Conservation (phyloP, 352 stramenopile genomes). For the Globisporangium paddicum region DNA sequence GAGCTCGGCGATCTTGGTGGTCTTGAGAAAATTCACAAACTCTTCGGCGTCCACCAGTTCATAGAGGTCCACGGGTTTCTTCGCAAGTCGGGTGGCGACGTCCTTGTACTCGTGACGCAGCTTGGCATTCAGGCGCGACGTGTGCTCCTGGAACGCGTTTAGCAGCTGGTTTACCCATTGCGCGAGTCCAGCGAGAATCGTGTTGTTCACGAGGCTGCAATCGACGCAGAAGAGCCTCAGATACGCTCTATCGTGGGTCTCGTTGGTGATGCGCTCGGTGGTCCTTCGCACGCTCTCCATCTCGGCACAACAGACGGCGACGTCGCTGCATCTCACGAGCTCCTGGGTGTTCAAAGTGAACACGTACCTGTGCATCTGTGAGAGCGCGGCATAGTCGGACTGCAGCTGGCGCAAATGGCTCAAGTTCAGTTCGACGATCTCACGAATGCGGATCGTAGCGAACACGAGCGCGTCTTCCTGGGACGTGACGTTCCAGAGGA, state of each 20-base stretch:
- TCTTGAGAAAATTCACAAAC: slow-evolving; percentile 49
- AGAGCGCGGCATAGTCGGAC: slow-evolving; percentile 34
- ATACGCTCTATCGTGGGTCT: slow-evolving; percentile 10
- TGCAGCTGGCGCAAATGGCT: slow-evolving; percentile 30
- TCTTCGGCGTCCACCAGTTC: slow-evolving; percentile 64
- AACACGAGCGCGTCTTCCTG: slow-evolving; percentile 57
- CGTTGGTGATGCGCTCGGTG: slow-evolving; percentile 9
- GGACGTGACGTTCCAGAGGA: slow-evolving; percentile 65
- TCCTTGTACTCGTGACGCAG: slow-evolving; percentile 74
- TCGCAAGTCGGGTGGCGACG: slow-evolving; percentile 48
- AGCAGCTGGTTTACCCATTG: slow-evolving; percentile 41
- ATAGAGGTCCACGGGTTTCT: slow-evolving; percentile 64
- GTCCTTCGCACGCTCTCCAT: slow-evolving; percentile 18
- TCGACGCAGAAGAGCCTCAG: slow-evolving; percentile 40
- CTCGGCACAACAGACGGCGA: slow-evolving; percentile 16
- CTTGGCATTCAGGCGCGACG: slow-evolving; percentile 39
- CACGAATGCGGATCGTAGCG: slow-evolving; percentile 50
- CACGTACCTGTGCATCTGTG: slow-evolving; percentile 27
- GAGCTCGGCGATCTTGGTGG: slow-evolving; percentile 34
- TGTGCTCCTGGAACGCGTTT: slow-evolving; percentile 44
- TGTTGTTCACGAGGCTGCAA: slow-evolving; percentile 39
- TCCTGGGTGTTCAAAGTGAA: slow-evolving; percentile 12
- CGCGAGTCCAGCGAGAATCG: slow-evolving; percentile 30
- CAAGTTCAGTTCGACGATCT: slow-evolving; percentile 61
- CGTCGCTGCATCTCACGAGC: slow-evolving; percentile 12